These are phyloP conservation scores for Tuber melanosporum DNA, from an alignment of 495 filamentous ascomycete species.

Conservation along the genomic window DNA sequence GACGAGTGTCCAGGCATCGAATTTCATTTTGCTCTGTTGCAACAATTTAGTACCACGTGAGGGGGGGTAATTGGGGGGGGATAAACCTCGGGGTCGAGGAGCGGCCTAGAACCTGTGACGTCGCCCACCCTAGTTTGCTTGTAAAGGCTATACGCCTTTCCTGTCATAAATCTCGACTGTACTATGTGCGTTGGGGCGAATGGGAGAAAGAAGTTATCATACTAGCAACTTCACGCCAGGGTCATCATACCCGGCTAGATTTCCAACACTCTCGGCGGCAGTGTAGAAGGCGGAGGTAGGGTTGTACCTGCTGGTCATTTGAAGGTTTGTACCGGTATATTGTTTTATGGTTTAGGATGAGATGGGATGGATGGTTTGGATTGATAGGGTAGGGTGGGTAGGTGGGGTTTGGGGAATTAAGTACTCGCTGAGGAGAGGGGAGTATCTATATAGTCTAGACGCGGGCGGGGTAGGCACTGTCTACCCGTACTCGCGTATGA, in stretches of 20 bases:
- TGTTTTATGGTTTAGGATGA: not conserved
- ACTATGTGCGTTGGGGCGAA: not conserved
- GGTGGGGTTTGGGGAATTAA: not conserved
- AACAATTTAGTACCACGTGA: not conserved
- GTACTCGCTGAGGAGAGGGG: not conserved
- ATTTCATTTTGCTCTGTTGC: not conserved
- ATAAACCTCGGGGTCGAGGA: not conserved
- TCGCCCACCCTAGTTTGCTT: not conserved
- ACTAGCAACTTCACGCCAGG: not conserved
- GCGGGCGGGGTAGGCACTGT: not conserved
- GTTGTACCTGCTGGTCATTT: not conserved
- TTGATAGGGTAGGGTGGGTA: not conserved
- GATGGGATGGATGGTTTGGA: not conserved
- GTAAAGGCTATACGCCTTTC: not conserved
- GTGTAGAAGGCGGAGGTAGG: not conserved
- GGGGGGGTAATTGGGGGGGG: not conserved
- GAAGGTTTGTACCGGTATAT: not conserved
- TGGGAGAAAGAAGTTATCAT: not conserved
- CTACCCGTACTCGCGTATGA: not conserved
- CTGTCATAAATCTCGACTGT: not conserved
- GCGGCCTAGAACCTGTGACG: not conserved
- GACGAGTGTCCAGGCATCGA: not conserved
- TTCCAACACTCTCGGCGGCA: not conserved
- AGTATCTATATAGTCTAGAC: not conserved
- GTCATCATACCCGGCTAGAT: too few relatives aligned